phyloP scores from a whole-genome alignment of 1,284 basidiomycete species.

The Melampsora americana region DNA sequence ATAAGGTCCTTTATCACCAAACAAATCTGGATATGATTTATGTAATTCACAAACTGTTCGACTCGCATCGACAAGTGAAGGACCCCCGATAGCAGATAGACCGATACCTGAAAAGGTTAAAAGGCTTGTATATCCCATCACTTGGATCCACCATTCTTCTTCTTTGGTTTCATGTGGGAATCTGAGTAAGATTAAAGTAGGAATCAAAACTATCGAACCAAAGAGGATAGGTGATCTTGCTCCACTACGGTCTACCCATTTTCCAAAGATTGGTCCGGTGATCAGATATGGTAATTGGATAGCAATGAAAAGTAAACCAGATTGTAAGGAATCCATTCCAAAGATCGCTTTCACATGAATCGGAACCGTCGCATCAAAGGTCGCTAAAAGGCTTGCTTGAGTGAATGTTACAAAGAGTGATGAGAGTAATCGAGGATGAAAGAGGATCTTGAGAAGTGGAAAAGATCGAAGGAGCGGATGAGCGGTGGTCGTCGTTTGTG shows the following conservation, averaged over 20 bases:
- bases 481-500: not conserved
- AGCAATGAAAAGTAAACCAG: constrained; percentile 31
- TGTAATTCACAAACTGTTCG: constrained; percentile 6
- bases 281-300: constrained; percentile 34
- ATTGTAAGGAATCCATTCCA: constrained; percentile 21
- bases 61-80: constrained; percentile 38
- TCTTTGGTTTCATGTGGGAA: not conserved
- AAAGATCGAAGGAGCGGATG: not conserved
- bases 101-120: constrained; percentile 30
- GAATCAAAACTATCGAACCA: constrained; percentile 18
- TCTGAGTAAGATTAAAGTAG: constrained; percentile 11
- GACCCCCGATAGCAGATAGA: constrained; percentile 19
- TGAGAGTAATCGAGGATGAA: constrained; percentile 25
- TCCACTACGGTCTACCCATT: constrained; percentile 23
- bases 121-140: not conserved
- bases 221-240: not conserved
- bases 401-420: constrained; percentile 32
- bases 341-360: constrained; percentile 24
- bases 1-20: constrained; percentile 41
- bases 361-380: constrained; percentile 33
- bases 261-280: constrained; percentile 23
- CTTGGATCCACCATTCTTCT: no score
- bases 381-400: constrained; percentile 33
- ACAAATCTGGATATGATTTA: constrained; percentile 2
- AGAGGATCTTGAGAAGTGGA: constrained; percentile 22